Conservation (phyloP, 192 early-diverging fungal species). For the Backusella liffmaniae region DNA sequence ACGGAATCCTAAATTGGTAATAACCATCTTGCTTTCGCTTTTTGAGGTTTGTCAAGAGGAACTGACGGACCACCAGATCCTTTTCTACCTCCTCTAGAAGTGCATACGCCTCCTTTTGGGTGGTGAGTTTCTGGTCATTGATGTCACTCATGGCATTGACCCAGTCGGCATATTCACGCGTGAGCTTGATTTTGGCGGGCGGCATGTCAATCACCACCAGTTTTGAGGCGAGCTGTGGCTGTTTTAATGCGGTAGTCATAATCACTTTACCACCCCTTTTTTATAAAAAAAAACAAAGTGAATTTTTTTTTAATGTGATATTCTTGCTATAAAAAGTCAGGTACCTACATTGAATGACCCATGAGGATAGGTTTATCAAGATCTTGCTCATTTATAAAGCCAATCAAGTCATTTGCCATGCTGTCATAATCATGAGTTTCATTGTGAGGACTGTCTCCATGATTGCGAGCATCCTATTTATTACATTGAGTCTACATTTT, state of each 20-base stretch:
- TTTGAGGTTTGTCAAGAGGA: conserved; percentile 91
- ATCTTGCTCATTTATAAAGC: conserved; percentile 62
- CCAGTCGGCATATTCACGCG: conserved; percentile 55
- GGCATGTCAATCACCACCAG: conserved; percentile 72
- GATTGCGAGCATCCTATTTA: conserved; percentile 83
- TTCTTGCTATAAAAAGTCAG: not conserved
- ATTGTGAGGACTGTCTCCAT: conserved; percentile 83
- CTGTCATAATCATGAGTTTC: conserved; percentile 62
- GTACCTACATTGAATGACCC: conserved; percentile 84
- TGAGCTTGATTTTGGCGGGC: conserved; percentile 46
- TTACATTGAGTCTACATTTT: not conserved
- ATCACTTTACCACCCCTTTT: conserved; percentile 73
- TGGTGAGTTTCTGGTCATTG: conserved; percentile 42
- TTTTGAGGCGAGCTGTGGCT: conserved; percentile 47
- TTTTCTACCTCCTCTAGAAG: conserved; percentile 50
- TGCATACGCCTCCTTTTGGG: conserved; percentile 58
- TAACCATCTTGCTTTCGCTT: conserved; percentile 34
- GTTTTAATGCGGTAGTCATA: conserved; percentile 62
- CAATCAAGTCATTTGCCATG: conserved; percentile 77
- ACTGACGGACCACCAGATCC: conserved; percentile 65
- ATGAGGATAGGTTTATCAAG: conserved; percentile 61
- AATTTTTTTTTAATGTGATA: not conserved
- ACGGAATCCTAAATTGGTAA: conserved; percentile 72
- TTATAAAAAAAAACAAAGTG: not conserved
- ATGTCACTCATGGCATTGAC: conserved; percentile 57